Evolutionary conservation across 176 grass and related monocot genomes (phyloP).

Genomic region (Carex parvula): DNA sequence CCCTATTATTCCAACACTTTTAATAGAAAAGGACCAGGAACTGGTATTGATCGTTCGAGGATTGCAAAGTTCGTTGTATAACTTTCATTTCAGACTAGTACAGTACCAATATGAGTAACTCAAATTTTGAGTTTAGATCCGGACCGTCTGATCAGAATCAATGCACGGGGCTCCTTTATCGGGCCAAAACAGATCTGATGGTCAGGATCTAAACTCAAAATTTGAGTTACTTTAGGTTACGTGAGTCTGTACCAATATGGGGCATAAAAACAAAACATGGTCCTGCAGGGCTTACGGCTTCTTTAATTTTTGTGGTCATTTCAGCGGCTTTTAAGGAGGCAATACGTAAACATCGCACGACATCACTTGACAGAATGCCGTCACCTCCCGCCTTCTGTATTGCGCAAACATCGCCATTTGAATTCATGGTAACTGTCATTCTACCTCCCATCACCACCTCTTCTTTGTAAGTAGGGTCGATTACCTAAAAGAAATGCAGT

Average conservation of each 20-base stretch:
- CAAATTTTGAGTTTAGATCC: too few relatives aligned
- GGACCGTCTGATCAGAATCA: too few relatives aligned
- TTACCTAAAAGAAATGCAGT: constrained; percentile 45
- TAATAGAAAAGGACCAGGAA: background rate
- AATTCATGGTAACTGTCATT: constrained; percentile 88
- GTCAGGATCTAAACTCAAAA: too few relatives aligned
- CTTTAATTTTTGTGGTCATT: constrained; percentile 91
- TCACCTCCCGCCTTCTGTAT: constrained; percentile 93
- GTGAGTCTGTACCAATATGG: background rate
- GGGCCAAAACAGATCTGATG: too few relatives aligned
- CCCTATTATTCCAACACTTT: background rate
- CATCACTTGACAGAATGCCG: constrained; percentile 68
- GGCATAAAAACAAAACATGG: background rate
- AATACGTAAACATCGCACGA: constrained; percentile 91
- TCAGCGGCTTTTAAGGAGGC: constrained; percentile 76
- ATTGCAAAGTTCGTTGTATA: background rate
- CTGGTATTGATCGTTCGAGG: background rate
- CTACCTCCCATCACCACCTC: constrained; percentile 86
- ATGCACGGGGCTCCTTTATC: too few relatives aligned
- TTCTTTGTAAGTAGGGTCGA: constrained; percentile 97
- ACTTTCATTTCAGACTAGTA: background rate
- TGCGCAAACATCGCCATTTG: constrained; percentile 83
- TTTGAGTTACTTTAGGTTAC: too few relatives aligned
- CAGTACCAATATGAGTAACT: background rate
- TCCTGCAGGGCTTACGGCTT: constrained; percentile 42